Base-by-base conservation (phyloP, 352 stramenopile genomes). In the Plasmopara viticola region DNA sequence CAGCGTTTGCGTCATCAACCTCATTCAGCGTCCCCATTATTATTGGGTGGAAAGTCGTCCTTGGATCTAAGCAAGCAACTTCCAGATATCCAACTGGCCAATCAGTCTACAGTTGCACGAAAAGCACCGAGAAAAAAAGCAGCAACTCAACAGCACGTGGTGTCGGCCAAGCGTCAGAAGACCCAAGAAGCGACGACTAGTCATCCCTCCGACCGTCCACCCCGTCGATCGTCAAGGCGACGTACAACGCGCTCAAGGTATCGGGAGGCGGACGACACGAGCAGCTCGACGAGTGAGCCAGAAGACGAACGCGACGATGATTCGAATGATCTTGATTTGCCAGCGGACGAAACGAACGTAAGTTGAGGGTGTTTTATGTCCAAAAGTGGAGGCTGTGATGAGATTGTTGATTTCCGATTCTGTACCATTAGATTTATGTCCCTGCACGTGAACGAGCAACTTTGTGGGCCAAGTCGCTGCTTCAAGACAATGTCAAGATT, bases 391-490 rank as follows among this genome's bases (percentile, higher is more conserved):
- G 31, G 10, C 10, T 8, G 7, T 35, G 31, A 35, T 35, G 7
- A 12, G 10, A 35, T 35, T 2, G 6, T 4, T 35, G 46, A 5
- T 28, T 37, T 51, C 44, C 13, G 5, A 37, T 50, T 12, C 25
- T 42, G 31, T 35, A 8, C 37, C 33, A 41, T 6, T 54, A 78
- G 66, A 66, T 86, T 9, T 89, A 84, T 46, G 77, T 90, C 12
- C 79, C 79, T 46, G 79, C 77, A 12, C 76, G 79, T 35, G 79
- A 87, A 48, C 70, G 76, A 35, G 79, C 79, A 9, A 87, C 76
- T 5, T 66, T 90, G 54, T 90, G 77, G 76, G 79, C 79, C 1
- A 86, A 78, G 48, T 83, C 74, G 31, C 66, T 90, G 29, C 53
- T 87, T 40, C 63, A 56, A 41, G n/a, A 13, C 9, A 66, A 81